Evolutionary conservation across 768 basidiomycete genomes (phyloP).

Genomic region (Boletus reticuloceps): DNA sequence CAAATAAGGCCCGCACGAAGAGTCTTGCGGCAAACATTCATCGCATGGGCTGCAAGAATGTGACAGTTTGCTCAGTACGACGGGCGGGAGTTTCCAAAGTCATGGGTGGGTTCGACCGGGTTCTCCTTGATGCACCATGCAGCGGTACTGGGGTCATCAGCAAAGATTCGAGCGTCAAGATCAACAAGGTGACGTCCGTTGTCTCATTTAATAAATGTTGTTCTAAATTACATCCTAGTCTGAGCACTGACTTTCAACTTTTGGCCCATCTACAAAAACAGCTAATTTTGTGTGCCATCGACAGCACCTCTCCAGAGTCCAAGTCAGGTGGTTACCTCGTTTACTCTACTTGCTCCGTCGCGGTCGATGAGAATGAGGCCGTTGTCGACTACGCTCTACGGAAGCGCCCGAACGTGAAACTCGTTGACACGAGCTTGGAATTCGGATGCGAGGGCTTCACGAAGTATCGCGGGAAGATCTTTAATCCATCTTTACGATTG

Average conservation of each 20-base stretch:
- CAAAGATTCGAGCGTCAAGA: constrained; percentile 96
- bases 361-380: constrained; percentile 96
- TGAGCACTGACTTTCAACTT: constrained; percentile 91
- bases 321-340: constrained; percentile 92
- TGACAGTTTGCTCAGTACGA: constrained; percentile 96
- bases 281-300: constrained; percentile 95
- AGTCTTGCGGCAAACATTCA: constrained; percentile 96
- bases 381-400: constrained; percentile 97
- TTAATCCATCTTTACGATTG: constrained; percentile 72
- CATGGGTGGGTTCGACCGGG: constrained; percentile 98
- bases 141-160: constrained; percentile 98
- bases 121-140: constrained; percentile 94
- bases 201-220: not conserved
- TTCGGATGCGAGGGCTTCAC: constrained; percentile 94
- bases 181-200: constrained; percentile 77
- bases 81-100: constrained; percentile 96
- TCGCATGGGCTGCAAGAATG: constrained; percentile 96
- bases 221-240: constrained; percentile 48
- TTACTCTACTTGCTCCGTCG: constrained; percentile 98
- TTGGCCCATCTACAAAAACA: constrained; percentile 99
- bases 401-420: constrained; percentile 88
- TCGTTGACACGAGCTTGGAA: constrained; percentile 89
- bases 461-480: constrained; percentile 86
- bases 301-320: constrained; percentile 87
- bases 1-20: constrained; percentile 92